Percentiles rank a stretch among this genome's conserved stretches.
Conservation (phyloP, 164 flowering plant species). For the Sedum album region DNA sequence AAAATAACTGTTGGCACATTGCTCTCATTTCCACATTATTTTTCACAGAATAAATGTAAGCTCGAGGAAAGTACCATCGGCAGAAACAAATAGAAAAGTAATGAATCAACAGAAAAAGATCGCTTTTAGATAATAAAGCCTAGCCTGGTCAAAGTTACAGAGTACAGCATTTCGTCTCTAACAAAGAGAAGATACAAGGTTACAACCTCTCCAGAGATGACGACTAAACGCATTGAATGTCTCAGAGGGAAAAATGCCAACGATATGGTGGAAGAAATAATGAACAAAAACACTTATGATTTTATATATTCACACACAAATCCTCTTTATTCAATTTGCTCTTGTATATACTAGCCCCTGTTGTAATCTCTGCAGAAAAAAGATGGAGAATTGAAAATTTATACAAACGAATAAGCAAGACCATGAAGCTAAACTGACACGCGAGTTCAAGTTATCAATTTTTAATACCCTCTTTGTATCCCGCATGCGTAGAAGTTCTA, state of each 20-base stretch:
- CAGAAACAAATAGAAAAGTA: neutral
- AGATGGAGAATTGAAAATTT: neutral
- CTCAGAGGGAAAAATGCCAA: slow-evolving; percentile 6
- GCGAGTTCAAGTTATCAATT: neutral
- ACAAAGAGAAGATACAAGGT: neutral
- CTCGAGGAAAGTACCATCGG: neutral
- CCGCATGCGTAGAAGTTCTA: slow-evolving; percentile 67
- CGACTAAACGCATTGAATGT: neutral
- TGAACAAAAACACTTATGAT: neutral
- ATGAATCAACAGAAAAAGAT: too few species aligned
- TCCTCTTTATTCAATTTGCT: slow-evolving; percentile 34
- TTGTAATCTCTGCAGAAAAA: slow-evolving; percentile 48
- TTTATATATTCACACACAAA: slow-evolving; percentile 9
- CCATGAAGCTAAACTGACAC: neutral
- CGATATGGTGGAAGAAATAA: neutral
- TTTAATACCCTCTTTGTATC: slow-evolving; percentile 67
- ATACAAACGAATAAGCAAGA: neutral
- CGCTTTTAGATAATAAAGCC: neutral
- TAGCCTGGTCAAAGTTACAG: neutral
- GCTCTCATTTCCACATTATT: neutral
- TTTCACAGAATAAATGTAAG: neutral
- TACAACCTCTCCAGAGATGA: slow-evolving; percentile 3
- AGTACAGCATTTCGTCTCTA: neutral
- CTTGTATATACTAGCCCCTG: slow-evolving; percentile 44
- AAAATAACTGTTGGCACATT: neutral